phyloP scores from a whole-genome alignment of 2,329 filamentous ascomycete species.

The Hypocreales sp. region DNA sequence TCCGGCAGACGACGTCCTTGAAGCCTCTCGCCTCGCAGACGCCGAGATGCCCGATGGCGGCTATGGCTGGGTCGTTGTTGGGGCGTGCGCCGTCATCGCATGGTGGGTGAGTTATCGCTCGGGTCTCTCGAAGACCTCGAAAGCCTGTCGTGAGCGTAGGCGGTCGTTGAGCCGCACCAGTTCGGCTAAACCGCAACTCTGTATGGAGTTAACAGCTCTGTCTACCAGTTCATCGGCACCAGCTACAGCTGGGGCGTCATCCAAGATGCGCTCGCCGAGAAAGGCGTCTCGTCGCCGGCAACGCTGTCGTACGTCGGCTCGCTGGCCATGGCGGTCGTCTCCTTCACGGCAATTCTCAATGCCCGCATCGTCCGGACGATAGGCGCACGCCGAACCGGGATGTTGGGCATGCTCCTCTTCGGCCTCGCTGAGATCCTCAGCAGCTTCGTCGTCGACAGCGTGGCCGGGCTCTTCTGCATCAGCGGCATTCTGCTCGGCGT shows the following conservation, averaged over 20 bases:
- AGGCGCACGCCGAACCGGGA: slow-evolving; percentile 28
- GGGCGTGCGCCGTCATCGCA: slow-evolving; percentile 29
- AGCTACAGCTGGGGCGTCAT: slow-evolving; percentile 45
- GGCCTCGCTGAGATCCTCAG: slow-evolving; percentile 31
- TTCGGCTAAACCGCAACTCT: too few relatives aligned
- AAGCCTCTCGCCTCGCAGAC: slow-evolving; percentile 28
- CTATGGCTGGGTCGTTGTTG: slow-evolving; percentile 40
- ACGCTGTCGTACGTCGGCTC: slow-evolving; percentile 45
- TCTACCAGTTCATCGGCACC: too few relatives aligned
- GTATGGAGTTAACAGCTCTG: too few relatives aligned
- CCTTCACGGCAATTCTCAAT: slow-evolving; percentile 34
- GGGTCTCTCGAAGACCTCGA: too few relatives aligned
- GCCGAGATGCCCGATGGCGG: slow-evolving; percentile 34
- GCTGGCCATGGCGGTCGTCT: slow-evolving; percentile 31
- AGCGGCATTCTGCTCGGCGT: slow-evolving; percentile 9
- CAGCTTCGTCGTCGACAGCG: slow-evolving; percentile 16
- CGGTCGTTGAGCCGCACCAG: too few relatives aligned
- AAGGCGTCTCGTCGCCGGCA: slow-evolving; percentile 28
- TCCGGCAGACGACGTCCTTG: slow-evolving; percentile 17
- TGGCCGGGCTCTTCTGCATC: slow-evolving; percentile 13
- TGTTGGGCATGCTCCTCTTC: slow-evolving; percentile 34
- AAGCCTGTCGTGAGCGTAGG: too few relatives aligned
- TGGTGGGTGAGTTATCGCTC: slow-evolving; percentile 34
- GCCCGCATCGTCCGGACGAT: slow-evolving; percentile 32
- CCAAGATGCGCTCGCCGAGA: slow-evolving; percentile 37